Evolutionary conservation across 805 yeast species (phyloP).

Genomic region (Wickerhamomyces pijperi): DNA sequence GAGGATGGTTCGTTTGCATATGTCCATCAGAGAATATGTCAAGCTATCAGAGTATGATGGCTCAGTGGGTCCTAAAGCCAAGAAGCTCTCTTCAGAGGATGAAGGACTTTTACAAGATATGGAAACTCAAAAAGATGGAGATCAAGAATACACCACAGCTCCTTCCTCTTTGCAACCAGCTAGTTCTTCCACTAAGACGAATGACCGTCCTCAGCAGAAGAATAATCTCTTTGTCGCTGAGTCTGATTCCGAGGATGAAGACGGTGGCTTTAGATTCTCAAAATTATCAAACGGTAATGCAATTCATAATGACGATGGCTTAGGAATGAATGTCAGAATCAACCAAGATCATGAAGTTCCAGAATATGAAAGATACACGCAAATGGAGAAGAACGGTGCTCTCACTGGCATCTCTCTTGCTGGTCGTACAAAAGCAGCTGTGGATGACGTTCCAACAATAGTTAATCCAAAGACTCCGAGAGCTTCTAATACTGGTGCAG

Average conservation of each 20-base stretch:
- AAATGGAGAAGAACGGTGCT: neutral
- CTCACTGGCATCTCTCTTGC: neutral
- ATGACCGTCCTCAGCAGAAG: neutral
- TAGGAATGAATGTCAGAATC: constrained; percentile 13
- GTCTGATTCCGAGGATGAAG: constrained; percentile 9
- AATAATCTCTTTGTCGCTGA: constrained; percentile 10
- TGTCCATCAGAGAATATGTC: constrained; percentile 23
- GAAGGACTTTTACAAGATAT: constrained; percentile 1
- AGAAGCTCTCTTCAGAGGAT: constrained; percentile 5
- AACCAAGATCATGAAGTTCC: constrained; percentile 6
- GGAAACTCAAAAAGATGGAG: neutral
- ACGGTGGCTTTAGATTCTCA: constrained; percentile 12
- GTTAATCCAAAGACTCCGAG: too few species aligned
- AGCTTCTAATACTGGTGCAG: too few species aligned
- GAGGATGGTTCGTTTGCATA: constrained; percentile 9
- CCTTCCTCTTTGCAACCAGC: neutral
- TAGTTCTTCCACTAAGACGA: neutral
- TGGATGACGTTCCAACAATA: too few species aligned
- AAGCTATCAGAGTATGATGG: constrained; percentile 15
- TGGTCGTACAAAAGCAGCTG: neutral
- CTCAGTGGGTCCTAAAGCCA: constrained; percentile 9
- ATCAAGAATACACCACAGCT: neutral
- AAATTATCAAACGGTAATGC: constrained; percentile 4
- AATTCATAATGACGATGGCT: constrained; percentile 9
- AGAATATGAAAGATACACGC: constrained; percentile 9